phyloP scores from a whole-genome alignment of 2,329 filamentous ascomycete species.

The Tolypocladium nubicola region DNA sequence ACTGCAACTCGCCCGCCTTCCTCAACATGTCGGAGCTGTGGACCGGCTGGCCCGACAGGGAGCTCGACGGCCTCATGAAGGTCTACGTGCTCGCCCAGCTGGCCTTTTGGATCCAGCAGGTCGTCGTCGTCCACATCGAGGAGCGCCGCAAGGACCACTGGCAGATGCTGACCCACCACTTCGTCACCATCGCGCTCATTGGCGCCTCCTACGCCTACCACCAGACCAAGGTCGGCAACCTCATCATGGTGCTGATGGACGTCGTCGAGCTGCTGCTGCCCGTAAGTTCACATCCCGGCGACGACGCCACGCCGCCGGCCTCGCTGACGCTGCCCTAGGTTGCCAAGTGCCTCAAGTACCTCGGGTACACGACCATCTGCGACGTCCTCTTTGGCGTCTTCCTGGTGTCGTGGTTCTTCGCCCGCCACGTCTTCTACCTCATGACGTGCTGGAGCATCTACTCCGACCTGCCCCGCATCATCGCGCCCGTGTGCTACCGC shows the following conservation, averaged over 20 bases:
- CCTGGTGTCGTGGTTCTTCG: conserved; percentile 72
- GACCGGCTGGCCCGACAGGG: conserved; percentile 73
- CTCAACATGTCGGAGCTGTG: conserved; percentile 70
- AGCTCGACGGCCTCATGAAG: conserved; percentile 69
- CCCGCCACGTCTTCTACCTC: conserved; percentile 73
- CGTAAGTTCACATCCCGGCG: conserved; percentile 36
- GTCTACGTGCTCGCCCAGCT: conserved; percentile 85
- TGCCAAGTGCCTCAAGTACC: conserved; percentile 90
- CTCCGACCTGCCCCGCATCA: conserved; percentile 48
- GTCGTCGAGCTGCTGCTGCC: conserved; percentile 81
- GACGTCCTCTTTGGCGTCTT: conserved; percentile 80
- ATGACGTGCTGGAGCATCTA: conserved; percentile 76
- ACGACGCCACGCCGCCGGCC: neutral
- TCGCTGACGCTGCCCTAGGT: conserved; percentile 35
- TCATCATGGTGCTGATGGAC: conserved; percentile 89
- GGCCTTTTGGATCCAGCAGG: conserved; percentile 90
- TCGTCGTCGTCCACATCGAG: conserved; percentile 90
- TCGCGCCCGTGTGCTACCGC: conserved; percentile 62
- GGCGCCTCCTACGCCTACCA: conserved; percentile 78
- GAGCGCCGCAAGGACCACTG: conserved; percentile 87
- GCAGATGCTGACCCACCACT: conserved; percentile 95
- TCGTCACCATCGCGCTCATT: conserved; percentile 77
- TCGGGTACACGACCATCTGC: conserved; percentile 64
- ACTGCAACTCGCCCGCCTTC: conserved; percentile 68
- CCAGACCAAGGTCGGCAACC: conserved; percentile 76